Conservation (phyloP, 1,284 basidiomycete species). For the Tilletia caries region DNA sequence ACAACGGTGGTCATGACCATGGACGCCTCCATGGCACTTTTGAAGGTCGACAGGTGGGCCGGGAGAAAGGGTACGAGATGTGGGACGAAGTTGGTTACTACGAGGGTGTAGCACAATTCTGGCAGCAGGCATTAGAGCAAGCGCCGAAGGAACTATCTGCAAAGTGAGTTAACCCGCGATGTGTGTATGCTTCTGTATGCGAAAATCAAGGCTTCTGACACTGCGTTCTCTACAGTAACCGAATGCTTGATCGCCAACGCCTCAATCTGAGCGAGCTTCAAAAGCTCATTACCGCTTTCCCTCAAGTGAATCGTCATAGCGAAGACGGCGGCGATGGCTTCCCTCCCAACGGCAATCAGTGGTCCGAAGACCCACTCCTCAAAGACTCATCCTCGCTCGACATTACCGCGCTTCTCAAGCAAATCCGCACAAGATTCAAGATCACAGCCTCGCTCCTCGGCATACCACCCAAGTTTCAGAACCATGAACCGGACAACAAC, state of each 20-base stretch:
- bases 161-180: constrained; percentile 15
- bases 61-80: constrained; percentile 86
- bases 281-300: constrained; percentile 69
- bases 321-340: constrained; percentile 50
- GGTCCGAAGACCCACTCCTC: not conserved
- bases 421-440: constrained; percentile 83
- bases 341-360: not conserved
- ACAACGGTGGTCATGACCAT: constrained; percentile 72
- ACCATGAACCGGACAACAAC: not conserved
- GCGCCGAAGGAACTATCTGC: constrained; percentile 7
- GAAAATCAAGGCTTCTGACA: constrained; percentile 16
- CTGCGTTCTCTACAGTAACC: constrained; percentile 23
- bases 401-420: constrained; percentile 70
- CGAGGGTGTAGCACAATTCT: constrained; percentile 74
- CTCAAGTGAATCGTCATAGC: constrained; percentile 47
- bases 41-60: constrained; percentile 84
- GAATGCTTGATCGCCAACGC: constrained; percentile 57
- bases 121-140: constrained; percentile 54
- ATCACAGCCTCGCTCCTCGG: constrained; percentile 79
- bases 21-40: constrained; percentile 84
- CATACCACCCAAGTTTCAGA: constrained; percentile 60
- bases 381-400: constrained; percentile 59
- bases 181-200: no score
- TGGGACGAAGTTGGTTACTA: constrained; percentile 97
- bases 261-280: constrained; percentile 68